phyloP scores from a whole-genome alignment of 1,284 basidiomycete species.

The Takashimella tepidaria region DNA sequence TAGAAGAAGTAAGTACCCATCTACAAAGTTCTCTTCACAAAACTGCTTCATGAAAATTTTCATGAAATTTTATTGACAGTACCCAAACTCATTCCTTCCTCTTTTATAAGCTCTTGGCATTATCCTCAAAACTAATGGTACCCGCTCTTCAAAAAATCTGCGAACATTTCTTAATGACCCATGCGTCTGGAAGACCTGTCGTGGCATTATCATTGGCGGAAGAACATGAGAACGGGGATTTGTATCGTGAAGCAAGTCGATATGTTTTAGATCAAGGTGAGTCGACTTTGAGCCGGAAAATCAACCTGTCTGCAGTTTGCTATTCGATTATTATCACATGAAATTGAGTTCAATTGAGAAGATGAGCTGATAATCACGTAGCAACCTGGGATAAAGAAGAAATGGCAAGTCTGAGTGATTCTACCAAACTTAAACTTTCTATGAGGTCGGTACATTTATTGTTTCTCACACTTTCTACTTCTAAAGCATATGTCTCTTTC shows the following conservation, averaged over 20 bases:
- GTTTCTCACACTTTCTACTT: background rate
- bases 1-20: conserved; percentile 57
- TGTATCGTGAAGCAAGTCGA: conserved; percentile 80
- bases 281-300: no score
- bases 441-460: conserved; percentile 56
- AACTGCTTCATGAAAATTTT: no score
- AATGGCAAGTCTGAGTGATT: conserved; percentile 67
- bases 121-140: conserved; percentile 54
- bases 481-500: background rate
- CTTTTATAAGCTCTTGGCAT: conserved; percentile 27
- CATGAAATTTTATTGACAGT: no score
- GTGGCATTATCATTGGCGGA: conserved; percentile 87
- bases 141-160: conserved; percentile 73
- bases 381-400: conserved; percentile 59
- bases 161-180: conserved; percentile 76
- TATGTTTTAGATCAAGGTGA: conserved; percentile 79
- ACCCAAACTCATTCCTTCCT: no score
- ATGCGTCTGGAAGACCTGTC: conserved; percentile 82
- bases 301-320: no score
- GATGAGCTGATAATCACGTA: conserved; percentile 4
- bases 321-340: no score
- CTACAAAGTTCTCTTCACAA: background rate
- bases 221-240: conserved; percentile 74
- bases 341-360: background rate
- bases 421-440: conserved; percentile 79